Evolutionary conservation across 2,329 filamentous ascomycete genomes (phyloP), one percentile per base, ranked within the genome.

Genomic region (Harringtonia lauricola): DNA sequence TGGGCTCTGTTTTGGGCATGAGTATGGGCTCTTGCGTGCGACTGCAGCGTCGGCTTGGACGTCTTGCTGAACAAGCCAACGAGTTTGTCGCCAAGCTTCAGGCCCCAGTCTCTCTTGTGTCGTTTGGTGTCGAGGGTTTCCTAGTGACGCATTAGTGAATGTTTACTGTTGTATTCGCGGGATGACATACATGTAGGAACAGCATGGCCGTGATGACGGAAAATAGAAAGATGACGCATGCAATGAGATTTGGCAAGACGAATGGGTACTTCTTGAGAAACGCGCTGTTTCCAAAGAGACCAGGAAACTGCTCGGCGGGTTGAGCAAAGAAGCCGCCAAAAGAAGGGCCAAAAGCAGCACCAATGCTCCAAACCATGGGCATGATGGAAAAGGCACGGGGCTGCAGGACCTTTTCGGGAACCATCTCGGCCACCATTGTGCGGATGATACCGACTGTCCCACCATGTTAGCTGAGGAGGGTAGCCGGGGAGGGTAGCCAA

Each of bases 391-490:
- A 96, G 0, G 92, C 92, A 42, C 79, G 71, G 0, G 90, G 89
- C 57, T 95, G 90, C 8, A 95, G 69, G 56, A 88, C 83, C 59
- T 76, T 87, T 59, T 92, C 80, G 0, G 87, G 85, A 2, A 95
- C 88, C 72, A 95, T 80, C 61, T 95, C 90, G 0, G 90, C 90
- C 2, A 95, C 88, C 66, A 92, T 87, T 15, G 87, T 94, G 51
- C 89, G 70, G 50, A 95, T 82, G 49, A 95, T 95, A 2, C 92
- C 85, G n/a, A 90, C 82, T 80, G 29, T n/a, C n/a, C n/a, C n/a
- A n/a, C n/a, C n/a, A n/a, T n/a, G n/a, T n/a, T n/a, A n/a, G n/a
- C 28, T 39, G 29, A 8, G 17, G 13, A 3, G 8, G 8, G 33
- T 26, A 33, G 34, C 13, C 33, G 36, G 21, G n/a, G 36, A 1